Conservation (phyloP, 306 rosid genomes). For the Cajanus cajan region DNA sequence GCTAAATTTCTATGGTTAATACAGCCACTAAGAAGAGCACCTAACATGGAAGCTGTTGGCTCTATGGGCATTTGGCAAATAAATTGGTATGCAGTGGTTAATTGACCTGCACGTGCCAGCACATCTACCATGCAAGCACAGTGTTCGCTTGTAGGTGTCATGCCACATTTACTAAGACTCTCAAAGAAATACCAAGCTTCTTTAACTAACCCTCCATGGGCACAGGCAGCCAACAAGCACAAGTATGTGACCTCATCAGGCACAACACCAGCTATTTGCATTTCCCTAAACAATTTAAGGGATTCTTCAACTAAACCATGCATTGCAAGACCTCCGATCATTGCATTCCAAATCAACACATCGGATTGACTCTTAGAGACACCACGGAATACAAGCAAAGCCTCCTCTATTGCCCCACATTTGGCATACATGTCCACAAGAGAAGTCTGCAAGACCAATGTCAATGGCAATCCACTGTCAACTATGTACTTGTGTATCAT, state of each 20-base stretch:
- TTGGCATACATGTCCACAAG: constrained; percentile 88
- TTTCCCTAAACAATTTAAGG: constrained; percentile 49
- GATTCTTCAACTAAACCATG: constrained; percentile 66
- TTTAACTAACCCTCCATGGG: constrained; percentile 74
- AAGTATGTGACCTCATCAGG: constrained; percentile 80
- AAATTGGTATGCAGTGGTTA: constrained; percentile 58
- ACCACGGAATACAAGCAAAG: constrained; percentile 49
- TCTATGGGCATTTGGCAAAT: constrained; percentile 59
- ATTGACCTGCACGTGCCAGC: constrained; percentile 67
- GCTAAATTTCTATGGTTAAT: constrained; percentile 63
- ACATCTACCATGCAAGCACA: constrained; percentile 83
- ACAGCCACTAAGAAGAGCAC: constrained; percentile 70
- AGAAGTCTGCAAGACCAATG: constrained; percentile 66
- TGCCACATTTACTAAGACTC: constrained; percentile 47
- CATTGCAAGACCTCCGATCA: constrained; percentile 77
- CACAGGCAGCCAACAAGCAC: constrained; percentile 74
- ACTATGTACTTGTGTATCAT: constrained; percentile 49
- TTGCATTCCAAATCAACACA: constrained; percentile 77
- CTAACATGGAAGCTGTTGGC: constrained; percentile 75
- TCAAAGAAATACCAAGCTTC: constrained; percentile 76
- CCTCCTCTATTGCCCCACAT: constrained; percentile 77
- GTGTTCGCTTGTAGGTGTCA: constrained; percentile 60
- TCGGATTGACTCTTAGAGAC: constrained; percentile 47
- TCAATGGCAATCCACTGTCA: constrained; percentile 51
- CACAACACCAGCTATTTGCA: constrained; percentile 51